A percentile compares a stretch with the other conserved stretches of the same genome.
Evolutionary conservation across 345 rosid genomes (phyloP).

Genomic region (Camelina laxa): DNA sequence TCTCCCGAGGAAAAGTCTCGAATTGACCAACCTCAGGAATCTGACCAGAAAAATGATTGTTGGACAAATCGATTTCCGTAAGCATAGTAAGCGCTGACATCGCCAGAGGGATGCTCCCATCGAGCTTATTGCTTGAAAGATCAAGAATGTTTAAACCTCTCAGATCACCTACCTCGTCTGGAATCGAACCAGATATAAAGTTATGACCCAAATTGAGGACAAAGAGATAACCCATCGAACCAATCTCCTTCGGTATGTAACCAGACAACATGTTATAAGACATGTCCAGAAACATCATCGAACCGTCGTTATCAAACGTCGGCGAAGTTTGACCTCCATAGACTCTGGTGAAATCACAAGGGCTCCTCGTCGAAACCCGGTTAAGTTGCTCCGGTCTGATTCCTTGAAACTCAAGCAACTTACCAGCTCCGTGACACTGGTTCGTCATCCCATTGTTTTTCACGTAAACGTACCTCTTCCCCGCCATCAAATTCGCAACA

Average conservation of each 20-base stretch:
- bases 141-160: slow-evolving; percentile 80
- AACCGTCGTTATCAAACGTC: slow-evolving; percentile 82
- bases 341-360: slow-evolving; percentile 81
- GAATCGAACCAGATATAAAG: slow-evolving; percentile 69
- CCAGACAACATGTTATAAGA: slow-evolving; percentile 79
- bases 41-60: slow-evolving; percentile 67
- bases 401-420: slow-evolving; percentile 87
- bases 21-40: slow-evolving; percentile 87
- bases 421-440: slow-evolving; percentile 88
- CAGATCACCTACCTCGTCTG: slow-evolving; percentile 70
- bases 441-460: slow-evolving; percentile 78
- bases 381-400: slow-evolving; percentile 60
- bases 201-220: slow-evolving; percentile 88
- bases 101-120: slow-evolving; percentile 70
- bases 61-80: slow-evolving; percentile 71
- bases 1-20: slow-evolving; percentile 65
- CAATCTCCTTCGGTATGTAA: slow-evolving; percentile 80
- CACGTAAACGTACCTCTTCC: slow-evolving; percentile 76
- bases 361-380: slow-evolving; percentile 69
- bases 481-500: slow-evolving; percentile 70
- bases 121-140: slow-evolving; percentile 71
- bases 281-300: slow-evolving; percentile 91
- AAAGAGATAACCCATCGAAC: slow-evolving; percentile 68
- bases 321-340: slow-evolving; percentile 76
- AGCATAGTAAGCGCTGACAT: slow-evolving; percentile 65